A percentile compares a stretch with the other conserved stretches of the same genome.
These are phyloP conservation scores for Cyclotella cryptica DNA, from an alignment of 108 stramenopile genomes.

Conservation along the genomic window DNA sequence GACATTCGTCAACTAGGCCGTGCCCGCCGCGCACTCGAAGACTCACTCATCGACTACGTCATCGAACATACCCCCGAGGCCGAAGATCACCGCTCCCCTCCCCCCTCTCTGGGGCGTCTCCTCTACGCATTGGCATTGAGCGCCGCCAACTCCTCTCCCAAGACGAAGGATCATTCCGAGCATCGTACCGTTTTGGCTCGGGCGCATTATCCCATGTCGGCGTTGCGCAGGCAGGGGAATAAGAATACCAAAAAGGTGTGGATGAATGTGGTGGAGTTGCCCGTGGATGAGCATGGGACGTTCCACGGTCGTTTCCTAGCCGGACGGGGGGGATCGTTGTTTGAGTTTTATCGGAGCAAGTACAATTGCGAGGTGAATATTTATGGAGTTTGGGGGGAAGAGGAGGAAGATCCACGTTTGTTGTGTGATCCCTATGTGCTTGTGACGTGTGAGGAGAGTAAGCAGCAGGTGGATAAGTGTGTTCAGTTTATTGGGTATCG, in stretches of 20 bases:
- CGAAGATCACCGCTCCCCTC: slow-evolving; percentile 22
- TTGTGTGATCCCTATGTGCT: slow-evolving; percentile 22
- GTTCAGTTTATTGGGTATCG: slow-evolving; percentile 20
- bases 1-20: slow-evolving; percentile 51
- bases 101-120: slow-evolving; percentile 43
- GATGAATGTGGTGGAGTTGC: slow-evolving; percentile 54
- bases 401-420: slow-evolving; percentile 10
- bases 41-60: slow-evolving; percentile 42
- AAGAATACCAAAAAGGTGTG: slow-evolving; percentile 44
- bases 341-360: slow-evolving; percentile 36
- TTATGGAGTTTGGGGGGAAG: slow-evolving; percentile 44
- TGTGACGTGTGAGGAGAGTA: slow-evolving; percentile 10
- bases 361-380: slow-evolving; percentile 51
- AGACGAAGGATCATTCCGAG: slow-evolving; percentile 43
- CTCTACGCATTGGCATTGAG: slow-evolving; percentile 40
- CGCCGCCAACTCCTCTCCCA: slow-evolving; percentile 43
- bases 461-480: slow-evolving; percentile 24
- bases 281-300: slow-evolving; percentile 30
- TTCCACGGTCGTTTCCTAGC: slow-evolving; percentile 49
- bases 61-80: slow-evolving; percentile 32
- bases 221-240: slow-evolving; percentile 8
- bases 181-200: slow-evolving; percentile 44
- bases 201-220: slow-evolving; percentile 37
- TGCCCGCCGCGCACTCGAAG: slow-evolving; percentile 29
- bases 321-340: slow-evolving; percentile 24